These are phyloP conservation scores for Aureobasidium zeae DNA, from an alignment of 2,329 filamentous ascomycete genomes.

Conservation along the genomic window DNA sequence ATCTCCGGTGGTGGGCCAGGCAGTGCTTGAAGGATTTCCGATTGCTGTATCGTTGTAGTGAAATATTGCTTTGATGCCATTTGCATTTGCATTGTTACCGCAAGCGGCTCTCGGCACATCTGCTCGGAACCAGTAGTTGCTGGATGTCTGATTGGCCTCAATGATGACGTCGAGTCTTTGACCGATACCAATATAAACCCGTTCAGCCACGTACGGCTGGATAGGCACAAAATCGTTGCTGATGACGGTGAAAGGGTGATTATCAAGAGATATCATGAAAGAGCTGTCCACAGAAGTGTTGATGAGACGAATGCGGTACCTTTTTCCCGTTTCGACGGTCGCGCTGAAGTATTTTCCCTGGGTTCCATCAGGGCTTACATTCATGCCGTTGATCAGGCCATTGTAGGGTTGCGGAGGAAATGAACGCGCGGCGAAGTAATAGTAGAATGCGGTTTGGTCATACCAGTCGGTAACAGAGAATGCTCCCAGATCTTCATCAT, in stretches of 20 bases:
- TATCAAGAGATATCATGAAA: constrained; percentile 32
- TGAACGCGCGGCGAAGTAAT: constrained; percentile 9
- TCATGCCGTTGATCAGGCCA: constrained; percentile 29
- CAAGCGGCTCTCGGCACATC: constrained; percentile 20
- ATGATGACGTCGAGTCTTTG: constrained; percentile 42
- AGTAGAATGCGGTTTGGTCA: constrained; percentile 12
- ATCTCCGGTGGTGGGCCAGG: constrained; percentile 25
- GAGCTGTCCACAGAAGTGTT: constrained; percentile 33
- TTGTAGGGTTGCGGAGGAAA: constrained; percentile 28
- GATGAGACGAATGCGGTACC: constrained; percentile 37
- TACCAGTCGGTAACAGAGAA: constrained; percentile 14
- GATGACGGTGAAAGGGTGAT: constrained; percentile 37
- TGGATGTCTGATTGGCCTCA: constrained; percentile 35
- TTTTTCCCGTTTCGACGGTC: constrained; percentile 31
- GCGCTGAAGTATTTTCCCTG: constrained; percentile 22
- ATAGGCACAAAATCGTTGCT: constrained; percentile 37
- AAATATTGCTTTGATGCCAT: constrained; percentile 35
- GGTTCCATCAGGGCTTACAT: constrained; percentile 20
- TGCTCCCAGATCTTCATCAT: constrained; percentile 32
- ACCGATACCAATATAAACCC: constrained; percentile 33
- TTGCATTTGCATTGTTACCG: constrained; percentile 22
- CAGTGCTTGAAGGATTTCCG: constrained; percentile 22
- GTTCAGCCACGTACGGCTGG: constrained; percentile 30
- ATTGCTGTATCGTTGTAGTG: constrained; percentile 28
- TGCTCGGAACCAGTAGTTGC: constrained; percentile 40